Evolutionary conservation across 2,329 filamentous ascomycete genomes (phyloP).

Genomic region (Hypoxylon sp.): DNA sequence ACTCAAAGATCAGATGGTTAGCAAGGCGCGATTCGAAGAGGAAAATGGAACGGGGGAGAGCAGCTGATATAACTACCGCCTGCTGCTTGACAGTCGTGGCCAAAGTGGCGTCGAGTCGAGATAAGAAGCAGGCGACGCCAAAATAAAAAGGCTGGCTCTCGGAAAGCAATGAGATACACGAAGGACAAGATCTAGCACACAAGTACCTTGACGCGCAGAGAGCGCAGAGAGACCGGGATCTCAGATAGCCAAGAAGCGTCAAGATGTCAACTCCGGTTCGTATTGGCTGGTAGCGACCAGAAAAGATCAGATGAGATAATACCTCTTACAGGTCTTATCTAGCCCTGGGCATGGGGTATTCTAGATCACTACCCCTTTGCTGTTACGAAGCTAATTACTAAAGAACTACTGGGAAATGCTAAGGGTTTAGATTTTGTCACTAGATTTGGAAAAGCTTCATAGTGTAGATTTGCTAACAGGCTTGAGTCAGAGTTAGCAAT

Average conservation of each 20-base stretch:
- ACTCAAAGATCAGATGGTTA: background rate
- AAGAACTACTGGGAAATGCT: background rate
- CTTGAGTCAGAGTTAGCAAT: slow-evolving; percentile 7
- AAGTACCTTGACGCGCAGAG: slow-evolving; percentile 14
- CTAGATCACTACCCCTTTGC: slow-evolving; percentile 1
- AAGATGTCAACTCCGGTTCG: slow-evolving; percentile 30
- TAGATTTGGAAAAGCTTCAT: background rate
- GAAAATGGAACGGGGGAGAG: background rate
- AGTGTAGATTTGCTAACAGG: background rate
- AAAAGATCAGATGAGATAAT: slow-evolving; percentile 47
- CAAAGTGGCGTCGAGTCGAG: background rate
- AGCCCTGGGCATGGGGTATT: slow-evolving; percentile 6
- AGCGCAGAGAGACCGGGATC: slow-evolving; percentile 1
- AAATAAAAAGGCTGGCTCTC: slow-evolving; percentile 7
- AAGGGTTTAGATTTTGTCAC: background rate
- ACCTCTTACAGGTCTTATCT: slow-evolving; percentile 39
- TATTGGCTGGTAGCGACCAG: slow-evolving; percentile 27
- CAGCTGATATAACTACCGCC: background rate
- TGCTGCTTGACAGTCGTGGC: background rate
- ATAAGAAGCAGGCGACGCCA: background rate
- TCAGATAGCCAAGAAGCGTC: slow-evolving; percentile 15
- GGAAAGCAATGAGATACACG: slow-evolving; percentile 7
- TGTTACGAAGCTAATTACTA: slow-evolving; percentile 6
- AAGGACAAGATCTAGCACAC: slow-evolving; percentile 12
- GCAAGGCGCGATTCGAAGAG: background rate